A percentile compares a stretch with the other conserved stretches of the same genome.
phyloP scores from a whole-genome alignment of 257 asterid genomes.

The Nicotiana otophora region DNA sequence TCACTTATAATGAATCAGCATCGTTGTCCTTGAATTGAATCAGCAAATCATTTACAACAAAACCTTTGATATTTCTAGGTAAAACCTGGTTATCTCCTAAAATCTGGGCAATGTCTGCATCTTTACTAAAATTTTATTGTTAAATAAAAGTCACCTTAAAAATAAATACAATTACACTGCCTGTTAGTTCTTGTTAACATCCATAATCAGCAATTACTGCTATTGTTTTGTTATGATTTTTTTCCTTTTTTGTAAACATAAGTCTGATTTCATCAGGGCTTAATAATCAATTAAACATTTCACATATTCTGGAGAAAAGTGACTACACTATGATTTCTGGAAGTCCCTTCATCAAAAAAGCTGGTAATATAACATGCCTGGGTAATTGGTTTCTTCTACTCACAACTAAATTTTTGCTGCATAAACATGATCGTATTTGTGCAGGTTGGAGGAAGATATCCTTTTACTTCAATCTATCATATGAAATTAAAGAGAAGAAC shows the following conservation, averaged over 20 bases:
- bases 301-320: constrained; percentile 83
- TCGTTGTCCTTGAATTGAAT: background rate
- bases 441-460: constrained; percentile 98
- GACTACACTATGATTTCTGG: constrained; percentile 83
- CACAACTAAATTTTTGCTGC: background rate
- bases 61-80: background rate
- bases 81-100: background rate
- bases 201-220: constrained; percentile 3
- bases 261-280: background rate
- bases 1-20: no score
- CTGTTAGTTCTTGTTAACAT: background rate
- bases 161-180: constrained; percentile 3
- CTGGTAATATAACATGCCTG: constrained; percentile 41
- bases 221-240: background rate
- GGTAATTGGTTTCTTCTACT: constrained; percentile 5
- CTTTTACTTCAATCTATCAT: constrained; percentile 89
- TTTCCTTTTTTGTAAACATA: background rate
- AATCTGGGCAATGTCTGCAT: background rate
- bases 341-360: constrained; percentile 60
- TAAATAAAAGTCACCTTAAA: background rate
- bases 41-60: background rate
- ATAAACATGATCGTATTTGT: background rate
- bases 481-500: constrained; percentile 89
- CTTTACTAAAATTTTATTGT: background rate
- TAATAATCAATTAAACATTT: constrained; percentile 6